Conservation (phyloP, 1,284 basidiomycete species). For the Apiotrichum sp. region DNA sequence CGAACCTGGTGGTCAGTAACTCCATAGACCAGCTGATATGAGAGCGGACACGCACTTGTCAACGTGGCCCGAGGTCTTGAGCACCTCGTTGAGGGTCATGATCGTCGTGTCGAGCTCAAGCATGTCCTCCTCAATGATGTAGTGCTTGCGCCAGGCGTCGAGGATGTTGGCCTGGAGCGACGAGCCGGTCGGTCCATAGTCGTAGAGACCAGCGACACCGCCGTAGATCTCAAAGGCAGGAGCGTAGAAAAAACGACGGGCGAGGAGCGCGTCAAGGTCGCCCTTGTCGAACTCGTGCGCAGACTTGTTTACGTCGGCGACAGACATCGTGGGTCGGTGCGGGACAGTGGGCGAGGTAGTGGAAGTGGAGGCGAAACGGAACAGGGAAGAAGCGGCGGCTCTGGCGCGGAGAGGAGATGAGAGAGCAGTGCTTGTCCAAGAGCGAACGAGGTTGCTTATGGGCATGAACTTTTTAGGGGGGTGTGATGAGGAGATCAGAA, state of each 20-base stretch:
- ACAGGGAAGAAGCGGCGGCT: neutral
- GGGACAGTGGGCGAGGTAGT: neutral
- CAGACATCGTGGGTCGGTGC: constrained; percentile 12
- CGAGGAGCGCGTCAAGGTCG: constrained; percentile 79
- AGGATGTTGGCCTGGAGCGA: constrained; percentile 96
- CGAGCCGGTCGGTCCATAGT: constrained; percentile 92
- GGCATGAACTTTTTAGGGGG: constrained; percentile 4
- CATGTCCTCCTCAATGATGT: constrained; percentile 98
- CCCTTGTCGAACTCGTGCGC: constrained; percentile 85
- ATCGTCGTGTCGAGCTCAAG: constrained; percentile 97
- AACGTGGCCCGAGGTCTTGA: constrained; percentile 97
- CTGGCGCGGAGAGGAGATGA: neutral
- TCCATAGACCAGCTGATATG: too few relatives aligned
- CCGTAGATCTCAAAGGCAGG: constrained; percentile 99
- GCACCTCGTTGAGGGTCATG: constrained; percentile 91
- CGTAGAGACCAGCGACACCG: constrained; percentile 92
- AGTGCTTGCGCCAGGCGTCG: constrained; percentile 94
- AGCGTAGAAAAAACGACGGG: constrained; percentile 93
- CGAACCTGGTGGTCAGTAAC: constrained; percentile 54
- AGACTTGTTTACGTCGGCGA: constrained; percentile 62
- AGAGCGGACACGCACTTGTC: constrained; percentile 55
- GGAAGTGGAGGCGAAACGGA: neutral
- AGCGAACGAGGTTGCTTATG: constrained; percentile 9
- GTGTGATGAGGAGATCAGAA: too few relatives aligned
- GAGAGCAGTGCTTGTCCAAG: constrained; percentile 12